Evolutionary conservation across 2,329 filamentous ascomycete species (phyloP), one percentile per base, ranked within the genome.

Genomic region (Ophiostoma tasmaniense): DNA sequence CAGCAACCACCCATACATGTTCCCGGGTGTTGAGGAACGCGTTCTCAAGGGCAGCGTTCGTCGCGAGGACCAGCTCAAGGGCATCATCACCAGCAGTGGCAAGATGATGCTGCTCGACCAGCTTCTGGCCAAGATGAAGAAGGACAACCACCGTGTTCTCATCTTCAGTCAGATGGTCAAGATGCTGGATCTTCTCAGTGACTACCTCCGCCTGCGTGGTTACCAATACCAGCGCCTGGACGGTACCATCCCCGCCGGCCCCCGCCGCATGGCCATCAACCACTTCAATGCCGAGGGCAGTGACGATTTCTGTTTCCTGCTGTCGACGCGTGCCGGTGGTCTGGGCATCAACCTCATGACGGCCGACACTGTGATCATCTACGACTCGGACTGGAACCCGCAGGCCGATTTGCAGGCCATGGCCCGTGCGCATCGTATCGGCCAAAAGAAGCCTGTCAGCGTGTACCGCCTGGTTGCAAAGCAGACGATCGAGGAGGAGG

Each of bases 91-190:
- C 3, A 97, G 93, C 76, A 99, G 95, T 80, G 96, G 96, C 74
- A 99, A 99, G 81, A 97, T 99, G 95, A 98, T 98, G 93, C 84
- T 99, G 66, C 86, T 99, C 8, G 95, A 99, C 75, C 92, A 93
- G 76, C 87, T 99, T n/a, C 84, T 99, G 13, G 90, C 90, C 6
- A 99, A 99, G 79, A 81, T 99, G 73, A 97, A 90, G 78, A 91
- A 90, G 73, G 95, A 99, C 75, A 92, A 92, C 65, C 95, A 99
- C 79, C 91, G 95, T 68, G 96, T 99, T 14, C 81, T 99, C 72
- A 98, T 99, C 73, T 99, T 99, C 82, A 98, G 94, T 77, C 95
- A 99, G 77, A 99, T 99, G 95, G 96, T 99, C 45, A 96, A 92
- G 77, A 98, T 99, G 91, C 85, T 99, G 28, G 93, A 99, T 75